Evolutionary conservation across 2,329 filamentous ascomycete genomes (phyloP), one percentile per base, ranked within the genome.

Genomic region (Gaeumannomyces sp.): DNA sequence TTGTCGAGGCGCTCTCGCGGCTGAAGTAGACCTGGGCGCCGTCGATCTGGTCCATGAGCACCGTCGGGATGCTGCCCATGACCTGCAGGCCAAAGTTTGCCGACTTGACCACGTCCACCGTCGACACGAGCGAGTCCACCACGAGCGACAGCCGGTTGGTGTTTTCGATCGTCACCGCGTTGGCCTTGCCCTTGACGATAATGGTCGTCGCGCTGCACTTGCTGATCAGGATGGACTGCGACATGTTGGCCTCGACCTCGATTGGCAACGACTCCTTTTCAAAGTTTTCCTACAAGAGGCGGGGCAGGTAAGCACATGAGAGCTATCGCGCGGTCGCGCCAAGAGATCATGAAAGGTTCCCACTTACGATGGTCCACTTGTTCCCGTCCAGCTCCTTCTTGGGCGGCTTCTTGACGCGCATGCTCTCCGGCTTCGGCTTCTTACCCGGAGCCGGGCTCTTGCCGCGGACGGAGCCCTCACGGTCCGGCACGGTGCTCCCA

Each of bases 81-180:
- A 99, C 91, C 77, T 97, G 93, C n/a, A 98, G 81, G 19, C 93
- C 93, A 74, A 99, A 97, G 76, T 95, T 96, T 70, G 90, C 86
- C 61, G 90, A 94, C 79, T 98, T 98, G 81, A 99, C 95, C 29
- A 96, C 91, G 73, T 99, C 95, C 65, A 99, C 87, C 38, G 91
- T 92, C 61, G 91, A 96, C 61, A 98, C 91, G 14, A 98, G 87
- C 1, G 88, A 91, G 71, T 98, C 94, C 64, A 98, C 85, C 63
- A 98, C 87, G 64, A 99, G 85, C 33, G 92, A 96, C 25, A 96
- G 82, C 62, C 92, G 89, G 60, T 83, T 86, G 65, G 89, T 94
- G 79, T 97, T 97, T 79, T 98, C 95, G 70, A 98, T 85, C 6
- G 93, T 94, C 68, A 99, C 91, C n/a, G 95, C 93, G 75, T 99